Evolutionary conservation across 2,329 filamentous ascomycete species (phyloP).

Genomic region (Alternaria solani): DNA sequence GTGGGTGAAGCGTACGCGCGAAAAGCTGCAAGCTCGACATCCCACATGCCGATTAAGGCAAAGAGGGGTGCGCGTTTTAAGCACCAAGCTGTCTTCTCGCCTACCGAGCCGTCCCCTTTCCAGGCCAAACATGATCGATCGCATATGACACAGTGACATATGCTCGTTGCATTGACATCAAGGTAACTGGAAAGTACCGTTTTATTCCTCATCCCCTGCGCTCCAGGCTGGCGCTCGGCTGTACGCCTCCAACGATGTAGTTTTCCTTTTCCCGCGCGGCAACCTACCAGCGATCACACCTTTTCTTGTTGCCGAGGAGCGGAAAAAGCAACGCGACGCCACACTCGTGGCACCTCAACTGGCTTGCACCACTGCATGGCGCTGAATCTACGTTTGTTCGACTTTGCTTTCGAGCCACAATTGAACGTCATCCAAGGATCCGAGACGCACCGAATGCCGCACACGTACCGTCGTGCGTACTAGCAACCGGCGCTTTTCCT

Average conservation of each 20-base stretch:
- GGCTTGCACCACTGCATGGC: not conserved
- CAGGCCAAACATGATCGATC: not conserved
- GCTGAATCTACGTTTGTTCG: not conserved
- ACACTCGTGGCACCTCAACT: not conserved
- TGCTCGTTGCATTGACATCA: not conserved
- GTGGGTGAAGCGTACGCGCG: not conserved
- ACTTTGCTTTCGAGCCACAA: not conserved
- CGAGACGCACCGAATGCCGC: not conserved
- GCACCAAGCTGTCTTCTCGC: slow-evolving; percentile 1
- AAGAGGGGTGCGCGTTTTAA: not conserved
- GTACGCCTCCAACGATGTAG: not conserved
- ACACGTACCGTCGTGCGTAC: not conserved
- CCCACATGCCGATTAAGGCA: not conserved
- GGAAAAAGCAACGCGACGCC: not conserved
- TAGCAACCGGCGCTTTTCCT: not conserved
- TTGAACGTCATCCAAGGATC: not conserved
- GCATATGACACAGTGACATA: not conserved
- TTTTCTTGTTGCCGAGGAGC: not conserved
- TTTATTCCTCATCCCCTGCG: not conserved
- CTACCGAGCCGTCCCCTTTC: not conserved
- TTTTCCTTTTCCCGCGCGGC: not conserved
- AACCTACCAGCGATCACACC: not conserved
- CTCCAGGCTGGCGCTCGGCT: not conserved
- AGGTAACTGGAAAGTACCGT: not conserved
- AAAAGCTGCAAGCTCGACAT: not conserved